Conservation (phyloP, 1,284 basidiomycete species). For the Microbotryomycetes sp. region DNA sequence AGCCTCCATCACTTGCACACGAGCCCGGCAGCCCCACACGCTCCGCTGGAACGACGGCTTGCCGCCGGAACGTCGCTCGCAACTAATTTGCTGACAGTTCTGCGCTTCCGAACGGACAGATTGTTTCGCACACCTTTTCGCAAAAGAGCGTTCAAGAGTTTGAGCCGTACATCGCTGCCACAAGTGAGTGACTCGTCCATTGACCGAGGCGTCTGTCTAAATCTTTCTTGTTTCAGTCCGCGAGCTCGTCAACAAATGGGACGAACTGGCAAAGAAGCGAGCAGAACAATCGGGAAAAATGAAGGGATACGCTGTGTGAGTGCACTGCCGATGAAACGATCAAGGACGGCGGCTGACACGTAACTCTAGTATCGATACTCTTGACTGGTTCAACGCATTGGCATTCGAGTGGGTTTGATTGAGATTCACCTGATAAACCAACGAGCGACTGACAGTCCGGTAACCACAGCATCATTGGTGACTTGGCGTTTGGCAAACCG, state of each 20-base stretch:
- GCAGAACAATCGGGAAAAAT: conserved; percentile 40
- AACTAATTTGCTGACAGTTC: not conserved
- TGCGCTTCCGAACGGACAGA: not conserved
- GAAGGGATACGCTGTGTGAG: conserved; percentile 25
- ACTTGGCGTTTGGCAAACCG: conserved; percentile 67
- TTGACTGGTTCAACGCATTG: conserved; percentile 22
- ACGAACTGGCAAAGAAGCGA: conserved; percentile 50
- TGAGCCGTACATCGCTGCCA: conserved; percentile 52
- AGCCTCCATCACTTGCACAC: conserved; percentile 9
- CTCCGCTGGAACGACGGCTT: too few species aligned
- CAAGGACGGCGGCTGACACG: not conserved
- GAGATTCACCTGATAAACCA: not conserved
- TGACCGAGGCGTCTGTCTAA: too few species aligned
- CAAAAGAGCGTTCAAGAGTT: conserved; percentile 59
- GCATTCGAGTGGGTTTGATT: not conserved
- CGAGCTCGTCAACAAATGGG: conserved; percentile 64
- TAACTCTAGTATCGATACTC: conserved; percentile 21
- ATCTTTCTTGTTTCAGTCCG: conserved; percentile 7
- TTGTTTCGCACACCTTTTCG: not conserved
- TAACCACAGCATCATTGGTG: conserved; percentile 53
- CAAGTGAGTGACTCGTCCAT: conserved; percentile 1
- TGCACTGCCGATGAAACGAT: not conserved
- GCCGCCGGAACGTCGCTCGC: too few species aligned
- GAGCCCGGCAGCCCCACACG: not conserved
- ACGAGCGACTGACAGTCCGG: conserved; percentile 56